Base-by-base conservation (phyloP, 2,329 filamentous ascomycete species). In the Aspergillus clavatus region DNA sequence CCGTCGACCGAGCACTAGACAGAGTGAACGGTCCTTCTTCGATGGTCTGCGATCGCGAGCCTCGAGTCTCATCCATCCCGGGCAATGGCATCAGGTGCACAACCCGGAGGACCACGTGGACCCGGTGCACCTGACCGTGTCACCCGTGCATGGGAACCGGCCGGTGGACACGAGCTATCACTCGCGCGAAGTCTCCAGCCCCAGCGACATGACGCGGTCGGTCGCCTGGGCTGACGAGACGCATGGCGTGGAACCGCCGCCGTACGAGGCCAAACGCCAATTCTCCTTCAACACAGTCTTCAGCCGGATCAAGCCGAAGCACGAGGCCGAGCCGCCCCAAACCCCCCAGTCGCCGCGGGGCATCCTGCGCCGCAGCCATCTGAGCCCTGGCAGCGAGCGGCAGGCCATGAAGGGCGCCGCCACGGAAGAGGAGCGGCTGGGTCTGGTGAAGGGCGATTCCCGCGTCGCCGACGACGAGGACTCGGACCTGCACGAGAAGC, bases 261-360 rank as follows among this genome's bases (percentile, higher is more conserved):
- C 77, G 3, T 80, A 78, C 43, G 72, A 73, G 23, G 80, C 85
- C 8, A 79, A 74, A 53, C 79, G 91, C 48, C 88, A 95, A 62
- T 98, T 97, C 70, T 94, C 87, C 14, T 97, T 97, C 74, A 85
- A 90, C 53, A 89, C 86, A 54, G 82, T 95, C 42, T 93, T 96
- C 67, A 72, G 73, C 48, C 78, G 83, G 57, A 53, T 56, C 29
- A 63, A 60, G 47, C 43, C 59, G 21, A 36, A 22, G 47, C 49
- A 33, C 50, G 51, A 33, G 49, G 62, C 23, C 43, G 56, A 27
- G 56, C 56, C 7, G 35, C 51, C 26, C 57, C 45, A 42, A 43
- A 37, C 40, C 31, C 29, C 45, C 10, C 60, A 52, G 23, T 62
- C 60, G 54, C 62, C 63, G 61, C 65, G 56, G 62, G 50, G 66